Evolutionary conservation across 805 yeast species (phyloP), one percentile per base, ranked within the genome.

Genomic region (Schwanniomyces polymorphus): DNA sequence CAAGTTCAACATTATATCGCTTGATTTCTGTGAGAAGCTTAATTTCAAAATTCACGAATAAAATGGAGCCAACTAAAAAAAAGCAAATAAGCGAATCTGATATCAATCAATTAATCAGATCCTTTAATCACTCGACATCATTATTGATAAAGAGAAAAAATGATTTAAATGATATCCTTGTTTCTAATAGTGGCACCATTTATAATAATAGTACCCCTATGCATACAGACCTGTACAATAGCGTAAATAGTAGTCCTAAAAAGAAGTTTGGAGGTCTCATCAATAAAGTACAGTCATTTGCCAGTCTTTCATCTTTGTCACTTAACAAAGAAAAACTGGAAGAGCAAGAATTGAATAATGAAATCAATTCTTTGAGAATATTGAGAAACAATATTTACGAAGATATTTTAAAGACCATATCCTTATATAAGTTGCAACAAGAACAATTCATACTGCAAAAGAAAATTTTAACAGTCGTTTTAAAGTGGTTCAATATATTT

Each of bases 1-100:
- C 80, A 6, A 61, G 75, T 11, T 70, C 80, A 37, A 76, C 80
- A 0, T 74, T 81, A 7, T 70, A 61, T 51, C 58, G 61, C 26
- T 45, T 55, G 26, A 56, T 63, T 31, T 40, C 50, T 3, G 9
- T 53, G 5, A 57, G 51, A 18, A 11, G 31, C 2, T 16, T 31
- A 2, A 12, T 35, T 16, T 33, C 33, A 25, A 45, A 28, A 16
- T 33, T 17, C 23, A 45, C 29, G 14, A 31, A 16, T 11, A 34
- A 28, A 7, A 17, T 21, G 7, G 25, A 39, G 4, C 25, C 16
- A 12, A 17, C 5, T 11, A 23, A 18, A 11, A 40, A 25, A 5
- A 47, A 44, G 23, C 44, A 43, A 18, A 33, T 72, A 2, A 59
- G 58, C 4, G 71, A 70, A 42, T 28, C 38, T 7, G 77, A 72